These are phyloP conservation scores for Diaporthe amygdali DNA, from an alignment of 2,329 filamentous ascomycete genomes.

Conservation along the genomic window DNA sequence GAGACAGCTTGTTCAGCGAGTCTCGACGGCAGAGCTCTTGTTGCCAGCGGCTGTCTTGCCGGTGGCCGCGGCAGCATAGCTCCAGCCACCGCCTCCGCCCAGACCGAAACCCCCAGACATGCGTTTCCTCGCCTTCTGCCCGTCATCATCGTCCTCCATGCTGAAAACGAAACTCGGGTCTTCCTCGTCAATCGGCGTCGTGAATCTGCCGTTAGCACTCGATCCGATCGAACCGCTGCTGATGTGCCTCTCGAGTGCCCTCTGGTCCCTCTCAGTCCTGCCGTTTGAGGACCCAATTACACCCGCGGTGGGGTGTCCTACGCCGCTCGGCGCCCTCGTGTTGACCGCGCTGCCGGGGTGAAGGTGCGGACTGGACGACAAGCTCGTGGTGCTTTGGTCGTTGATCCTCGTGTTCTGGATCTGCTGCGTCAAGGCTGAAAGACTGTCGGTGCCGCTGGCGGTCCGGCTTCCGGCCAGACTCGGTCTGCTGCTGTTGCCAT, in stretches of 20 bases:
- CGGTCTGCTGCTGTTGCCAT: conserved; percentile 40
- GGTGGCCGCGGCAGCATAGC: conserved; percentile 43
- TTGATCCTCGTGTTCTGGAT: conserved; percentile 64
- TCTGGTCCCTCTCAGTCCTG: conserved; percentile 44
- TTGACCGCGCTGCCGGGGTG: conserved; percentile 53
- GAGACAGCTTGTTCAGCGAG: conserved; percentile 11
- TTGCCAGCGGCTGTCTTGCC: conserved; percentile 14
- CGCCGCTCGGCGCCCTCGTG: conserved; percentile 42
- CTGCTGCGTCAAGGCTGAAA: conserved; percentile 66
- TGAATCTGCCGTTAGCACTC: conserved; percentile 59
- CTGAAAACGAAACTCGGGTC: conserved; percentile 68
- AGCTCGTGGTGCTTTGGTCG: conserved; percentile 37
- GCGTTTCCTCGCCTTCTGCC: conserved; percentile 49
- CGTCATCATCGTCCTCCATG: conserved; percentile 68
- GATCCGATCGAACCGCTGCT: conserved; percentile 65
- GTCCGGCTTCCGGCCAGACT: conserved; percentile 48
- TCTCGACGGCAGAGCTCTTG: conserved; percentile 22
- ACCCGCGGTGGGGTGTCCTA: conserved; percentile 39
- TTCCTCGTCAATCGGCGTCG: conserved; percentile 70
- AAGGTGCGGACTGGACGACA: conserved; percentile 52
- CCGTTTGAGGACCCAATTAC: conserved; percentile 43
- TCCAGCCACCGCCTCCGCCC: conserved; percentile 43
- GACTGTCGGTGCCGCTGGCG: conserved; percentile 50
- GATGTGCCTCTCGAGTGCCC: conserved; percentile 60
- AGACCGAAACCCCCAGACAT: conserved; percentile 46